Percentiles rank a stretch among this genome's conserved stretches.
These are phyloP conservation scores for Yarrowia yakushimensis DNA, from an alignment of 805 yeast species.

Conservation along the genomic window DNA sequence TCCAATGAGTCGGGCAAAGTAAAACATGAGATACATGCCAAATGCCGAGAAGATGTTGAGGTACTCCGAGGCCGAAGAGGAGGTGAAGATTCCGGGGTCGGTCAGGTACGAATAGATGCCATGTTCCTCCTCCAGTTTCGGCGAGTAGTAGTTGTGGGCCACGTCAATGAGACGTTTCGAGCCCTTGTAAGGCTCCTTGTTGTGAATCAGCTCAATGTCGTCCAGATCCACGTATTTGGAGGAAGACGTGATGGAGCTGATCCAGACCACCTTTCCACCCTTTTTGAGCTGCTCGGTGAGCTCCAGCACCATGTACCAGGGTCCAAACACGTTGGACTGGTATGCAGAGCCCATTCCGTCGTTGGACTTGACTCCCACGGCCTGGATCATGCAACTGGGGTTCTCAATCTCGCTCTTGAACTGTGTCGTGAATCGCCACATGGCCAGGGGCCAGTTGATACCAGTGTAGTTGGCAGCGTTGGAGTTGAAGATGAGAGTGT, in stretches of 20 bases:
- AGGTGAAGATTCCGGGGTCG: slow-evolving; percentile 92
- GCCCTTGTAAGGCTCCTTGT: slow-evolving; percentile 79
- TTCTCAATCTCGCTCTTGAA: slow-evolving; percentile 84
- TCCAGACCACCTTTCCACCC: slow-evolving; percentile 76
- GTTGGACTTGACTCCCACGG: slow-evolving; percentile 63
- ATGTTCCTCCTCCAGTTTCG: slow-evolving; percentile 44
- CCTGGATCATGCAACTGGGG: slow-evolving; percentile 82
- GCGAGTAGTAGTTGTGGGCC: slow-evolving; percentile 68
- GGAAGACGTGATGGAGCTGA: slow-evolving; percentile 76
- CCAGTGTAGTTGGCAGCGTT: slow-evolving; percentile 87
- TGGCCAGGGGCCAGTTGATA: slow-evolving; percentile 79
- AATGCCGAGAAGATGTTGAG: slow-evolving; percentile 75
- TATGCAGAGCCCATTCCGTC: slow-evolving; percentile 87
- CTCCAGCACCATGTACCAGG: slow-evolving; percentile 75
- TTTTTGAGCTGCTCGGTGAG: slow-evolving; percentile 52
- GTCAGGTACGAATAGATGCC: slow-evolving; percentile 71
- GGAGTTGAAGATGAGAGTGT: slow-evolving; percentile 80
- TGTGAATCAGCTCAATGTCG: slow-evolving; percentile 67
- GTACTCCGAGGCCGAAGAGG: slow-evolving; percentile 66
- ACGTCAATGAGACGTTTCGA: slow-evolving; percentile 85
- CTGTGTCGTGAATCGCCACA: slow-evolving; percentile 56
- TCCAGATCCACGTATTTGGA: slow-evolving; percentile 68
- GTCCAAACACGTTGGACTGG: slow-evolving; percentile 96
- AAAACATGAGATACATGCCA: slow-evolving; percentile 82
- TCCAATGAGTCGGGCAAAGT: slow-evolving; percentile 75